Evolutionary conservation across 225 moss, liverwort and hornwort species (phyloP).

Genomic region (Physcomitrellopsis africana): DNA sequence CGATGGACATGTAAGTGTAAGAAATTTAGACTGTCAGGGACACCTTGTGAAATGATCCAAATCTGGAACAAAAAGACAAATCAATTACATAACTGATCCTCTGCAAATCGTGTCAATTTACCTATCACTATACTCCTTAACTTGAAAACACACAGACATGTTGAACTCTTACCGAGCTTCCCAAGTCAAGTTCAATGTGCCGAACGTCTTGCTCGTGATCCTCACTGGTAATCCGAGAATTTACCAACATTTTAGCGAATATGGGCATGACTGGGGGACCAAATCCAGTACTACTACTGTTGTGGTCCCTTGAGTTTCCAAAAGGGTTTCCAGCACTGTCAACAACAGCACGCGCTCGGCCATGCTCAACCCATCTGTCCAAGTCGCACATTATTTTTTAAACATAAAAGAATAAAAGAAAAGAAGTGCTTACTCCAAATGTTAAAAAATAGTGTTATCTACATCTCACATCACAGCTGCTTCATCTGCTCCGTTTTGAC

Average conservation of each 20-base stretch:
- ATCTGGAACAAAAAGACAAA: conserved; percentile 21
- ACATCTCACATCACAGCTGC: too few relatives aligned
- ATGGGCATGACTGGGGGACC: conserved; percentile 73
- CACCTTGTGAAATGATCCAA: neutral
- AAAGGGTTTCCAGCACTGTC: conserved; percentile 73
- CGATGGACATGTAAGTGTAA: neutral
- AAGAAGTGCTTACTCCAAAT: neutral
- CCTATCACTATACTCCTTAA: neutral
- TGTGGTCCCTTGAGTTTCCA: conserved; percentile 49
- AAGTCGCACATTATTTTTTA: conserved; percentile 40
- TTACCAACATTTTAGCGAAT: conserved; percentile 74
- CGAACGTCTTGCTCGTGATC: conserved; percentile 94
- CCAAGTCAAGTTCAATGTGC: conserved; percentile 84
- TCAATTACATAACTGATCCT: neutral
- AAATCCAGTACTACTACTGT: conserved; percentile 58
- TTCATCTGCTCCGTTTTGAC: too few relatives aligned
- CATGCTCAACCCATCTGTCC: conserved; percentile 78
- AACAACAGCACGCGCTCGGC: conserved; percentile 79
- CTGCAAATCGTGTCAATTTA: neutral
- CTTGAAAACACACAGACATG: neutral
- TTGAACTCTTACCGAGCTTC: conserved; percentile 61
- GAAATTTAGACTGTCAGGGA: neutral
- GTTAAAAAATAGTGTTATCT: too few relatives aligned
- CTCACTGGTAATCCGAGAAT: conserved; percentile 71
- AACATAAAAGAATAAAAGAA: conserved; percentile 21